These are phyloP conservation scores for Cairneyella variabilis DNA, from an alignment of 495 filamentous ascomycete species.

Conservation along the genomic window DNA sequence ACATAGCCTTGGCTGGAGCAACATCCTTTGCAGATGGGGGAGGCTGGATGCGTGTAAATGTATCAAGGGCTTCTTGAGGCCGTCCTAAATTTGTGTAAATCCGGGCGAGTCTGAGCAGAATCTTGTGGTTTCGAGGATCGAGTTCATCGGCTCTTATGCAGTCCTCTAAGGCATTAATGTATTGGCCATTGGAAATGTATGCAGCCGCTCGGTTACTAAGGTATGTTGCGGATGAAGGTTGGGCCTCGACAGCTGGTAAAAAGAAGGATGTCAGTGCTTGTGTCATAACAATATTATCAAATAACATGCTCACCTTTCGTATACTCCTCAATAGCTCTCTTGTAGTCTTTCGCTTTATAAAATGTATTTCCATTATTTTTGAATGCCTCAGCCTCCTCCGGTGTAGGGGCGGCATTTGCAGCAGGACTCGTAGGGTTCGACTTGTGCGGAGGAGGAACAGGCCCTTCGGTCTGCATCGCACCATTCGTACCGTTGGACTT, in stretches of 20 bases:
- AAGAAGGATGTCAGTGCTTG: not conserved
- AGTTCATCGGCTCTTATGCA: conserved; percentile 74
- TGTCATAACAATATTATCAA: too few species aligned
- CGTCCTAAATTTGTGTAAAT: conserved; percentile 83
- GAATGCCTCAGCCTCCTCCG: conserved; percentile 78
- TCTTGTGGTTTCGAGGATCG: conserved; percentile 79
- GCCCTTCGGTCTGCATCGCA: conserved; percentile 47
- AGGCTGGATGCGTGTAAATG: conserved; percentile 67
- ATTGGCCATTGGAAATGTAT: conserved; percentile 79
- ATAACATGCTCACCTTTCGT: conserved; percentile 88
- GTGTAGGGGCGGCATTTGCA: conserved; percentile 40
- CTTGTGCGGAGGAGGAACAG: conserved; percentile 77
- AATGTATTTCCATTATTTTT: conserved; percentile 93
- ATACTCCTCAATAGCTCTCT: conserved; percentile 83
- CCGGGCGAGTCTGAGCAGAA: conserved; percentile 80
- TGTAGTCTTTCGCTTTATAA: conserved; percentile 88
- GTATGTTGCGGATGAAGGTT: conserved; percentile 79
- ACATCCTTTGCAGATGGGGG: conserved; percentile 79
- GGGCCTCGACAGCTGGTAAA: conserved; percentile 69
- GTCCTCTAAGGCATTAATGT: conserved; percentile 76
- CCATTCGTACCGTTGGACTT: conserved; percentile 50
- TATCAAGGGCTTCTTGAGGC: conserved; percentile 81
- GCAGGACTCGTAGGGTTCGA: conserved; percentile 56
- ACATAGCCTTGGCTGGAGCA: conserved; percentile 75
- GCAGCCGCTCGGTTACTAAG: conserved; percentile 94